phyloP scores from a whole-genome alignment of 805 yeast species.

The Kazachstania psychrophila region DNA sequence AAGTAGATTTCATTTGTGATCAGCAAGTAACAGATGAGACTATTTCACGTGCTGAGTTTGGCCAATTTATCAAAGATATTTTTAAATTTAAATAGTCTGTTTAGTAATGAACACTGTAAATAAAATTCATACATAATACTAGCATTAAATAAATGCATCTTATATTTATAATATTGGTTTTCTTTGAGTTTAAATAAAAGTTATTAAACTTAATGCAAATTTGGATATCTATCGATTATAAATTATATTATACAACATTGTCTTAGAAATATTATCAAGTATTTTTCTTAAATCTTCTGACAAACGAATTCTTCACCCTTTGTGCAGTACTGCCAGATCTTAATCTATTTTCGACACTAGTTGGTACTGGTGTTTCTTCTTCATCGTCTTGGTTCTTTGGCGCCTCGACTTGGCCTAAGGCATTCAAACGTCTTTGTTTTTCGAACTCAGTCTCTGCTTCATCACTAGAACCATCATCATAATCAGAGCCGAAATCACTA shows the following conservation, averaged over 20 bases:
- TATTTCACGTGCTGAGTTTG: conserved; percentile 4
- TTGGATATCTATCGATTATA: not conserved
- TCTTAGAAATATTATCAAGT: too few relatives aligned
- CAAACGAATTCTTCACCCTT: conserved; percentile 12
- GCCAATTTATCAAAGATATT: conserved; percentile 8
- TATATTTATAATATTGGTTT: too few relatives aligned
- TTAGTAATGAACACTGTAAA: conserved; percentile 1
- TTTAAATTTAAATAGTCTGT: conserved; percentile 4
- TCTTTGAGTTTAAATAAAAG: not conserved
- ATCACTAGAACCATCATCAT: conserved; percentile 16
- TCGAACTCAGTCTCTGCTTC: conserved; percentile 57
- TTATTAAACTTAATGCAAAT: not conserved
- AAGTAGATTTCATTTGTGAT: conserved; percentile 24
- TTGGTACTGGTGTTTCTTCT: conserved; percentile 30
- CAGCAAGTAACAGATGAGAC: conserved; percentile 1
- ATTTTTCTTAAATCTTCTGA: conserved; percentile 9
- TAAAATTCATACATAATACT: too few relatives aligned
- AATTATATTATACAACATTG: too few relatives aligned
- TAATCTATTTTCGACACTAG: not conserved
- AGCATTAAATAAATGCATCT: too few relatives aligned
- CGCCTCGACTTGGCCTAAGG: conserved; percentile 38
- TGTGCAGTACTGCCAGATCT: conserved; percentile 9
- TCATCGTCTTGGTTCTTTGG: conserved; percentile 41
- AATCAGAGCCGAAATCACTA: conserved; percentile 8
- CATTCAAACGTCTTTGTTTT: conserved; percentile 50